phyloP scores from a whole-genome alignment of 169 alveolate species.

The Theileria sp. region DNA sequence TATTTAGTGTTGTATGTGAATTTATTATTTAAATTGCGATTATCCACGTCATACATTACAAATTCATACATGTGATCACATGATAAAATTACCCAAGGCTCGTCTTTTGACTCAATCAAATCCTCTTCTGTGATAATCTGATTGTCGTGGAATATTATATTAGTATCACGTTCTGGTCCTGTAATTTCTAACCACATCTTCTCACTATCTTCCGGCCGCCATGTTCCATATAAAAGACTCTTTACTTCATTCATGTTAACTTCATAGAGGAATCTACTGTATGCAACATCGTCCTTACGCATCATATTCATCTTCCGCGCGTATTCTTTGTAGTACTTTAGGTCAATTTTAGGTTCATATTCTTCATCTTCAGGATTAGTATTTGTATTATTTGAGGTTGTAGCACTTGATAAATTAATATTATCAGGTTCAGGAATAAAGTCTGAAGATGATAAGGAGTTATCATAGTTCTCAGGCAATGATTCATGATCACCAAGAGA shows the following conservation, averaged over 20 bases:
- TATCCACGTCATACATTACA: conserved; percentile 18
- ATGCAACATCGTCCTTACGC: conserved; percentile 25
- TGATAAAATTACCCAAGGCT: conserved; percentile 1
- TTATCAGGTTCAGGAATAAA: background rate
- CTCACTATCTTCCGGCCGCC: conserved; percentile 49
- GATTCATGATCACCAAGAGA: background rate
- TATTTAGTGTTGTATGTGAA: conserved; percentile 3
- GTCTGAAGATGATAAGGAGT: background rate
- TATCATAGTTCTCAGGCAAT: background rate
- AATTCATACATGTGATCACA: conserved; percentile 18
- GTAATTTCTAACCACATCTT: conserved; percentile 38
- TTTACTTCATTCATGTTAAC: conserved; percentile 42
- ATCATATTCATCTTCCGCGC: conserved; percentile 3
- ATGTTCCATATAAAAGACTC: conserved; percentile 46
- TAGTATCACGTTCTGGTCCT: conserved; percentile 11
- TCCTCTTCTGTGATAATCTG: conserved; percentile 30
- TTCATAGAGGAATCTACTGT: background rate
- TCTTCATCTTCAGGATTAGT: background rate
- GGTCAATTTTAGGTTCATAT: background rate
- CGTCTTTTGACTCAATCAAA: background rate
- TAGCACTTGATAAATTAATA: background rate
- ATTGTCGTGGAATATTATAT: background rate
- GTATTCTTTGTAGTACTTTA: conserved; percentile 15
- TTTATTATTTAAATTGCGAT: background rate
- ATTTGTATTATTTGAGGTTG: background rate